Base-by-base conservation (phyloP, 164 flowering plant genomes). In the Piper betle region DNA sequence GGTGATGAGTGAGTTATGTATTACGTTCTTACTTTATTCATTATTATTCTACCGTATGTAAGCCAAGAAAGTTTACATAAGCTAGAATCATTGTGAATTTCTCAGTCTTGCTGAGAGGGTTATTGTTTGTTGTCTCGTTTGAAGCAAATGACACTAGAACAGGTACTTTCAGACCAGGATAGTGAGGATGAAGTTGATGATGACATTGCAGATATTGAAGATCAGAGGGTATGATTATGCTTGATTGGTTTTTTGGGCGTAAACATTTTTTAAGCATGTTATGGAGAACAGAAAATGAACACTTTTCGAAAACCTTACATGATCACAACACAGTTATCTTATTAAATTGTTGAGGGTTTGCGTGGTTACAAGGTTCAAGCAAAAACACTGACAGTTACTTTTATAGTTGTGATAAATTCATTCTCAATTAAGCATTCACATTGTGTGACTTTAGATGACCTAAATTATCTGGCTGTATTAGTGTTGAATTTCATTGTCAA, bases 101-200 rank as follows among this genome's bases (percentile, higher is more conserved):
- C 50, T 6, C 19, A 20, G 25, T 19, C 52, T 41, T 43, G 38
- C 41, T 62, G 37, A 43, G 33, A 42, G 25, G 25, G 7, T 62
- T 57, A 53, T 9, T 54, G 12, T 64, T 62, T 58, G 33, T 68
- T 69, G 43, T 68, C n/a, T n/a, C n/a, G 43, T 37, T 74, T 81
- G 71, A 68, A 93, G 98, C 97, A 92, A 10, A 93, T 93, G 98
- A 87, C 78, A 33, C 37, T 84, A 72, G 96, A 86, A 66, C 90
- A 89, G 82, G 94, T 90, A 55, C 66, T 82, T n/a, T 81, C 97
- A 15, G 97, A 93, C 60, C 79, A 77, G n/a, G 98, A 89, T 68
- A 93, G 98, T 67, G 98, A 93, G 73, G 96, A 90, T 72, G 98
- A 93, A 79, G 94, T 87, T 66, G 99, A 90, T 75, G 93, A 93